Evolutionary conservation across 1,139 yeast genomes (phyloP), one percentile per base, ranked within the genome.

Genomic region (Yarrowia galli): DNA sequence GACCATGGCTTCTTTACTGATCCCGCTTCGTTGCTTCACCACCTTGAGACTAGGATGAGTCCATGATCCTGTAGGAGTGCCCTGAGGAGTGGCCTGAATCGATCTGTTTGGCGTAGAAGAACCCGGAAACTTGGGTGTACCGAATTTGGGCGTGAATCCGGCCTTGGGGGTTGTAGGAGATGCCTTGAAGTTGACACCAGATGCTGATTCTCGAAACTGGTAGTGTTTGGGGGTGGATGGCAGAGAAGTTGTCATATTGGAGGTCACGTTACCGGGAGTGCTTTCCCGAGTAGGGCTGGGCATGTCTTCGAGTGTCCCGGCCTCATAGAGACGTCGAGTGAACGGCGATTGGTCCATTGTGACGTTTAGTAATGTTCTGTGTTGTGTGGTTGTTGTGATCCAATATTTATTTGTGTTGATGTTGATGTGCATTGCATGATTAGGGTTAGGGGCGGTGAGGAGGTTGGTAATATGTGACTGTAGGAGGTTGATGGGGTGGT

Each of bases 61-160:
- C 66, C 66, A 61, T 3, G 43, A 23, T 10, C 66, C 66, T 16
- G 66, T 61, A 16, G 66, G 66, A 20, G 66, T 61, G 22, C 61
- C 61, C 10, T 54, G 61, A 12, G 46, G 46, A 18, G 46, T 38
- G 2, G 23, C 46, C 8, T 40, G 25, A 6, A 25, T 2, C 23
- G 36, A 2, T 15, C 10, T 40, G 25, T 20, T 42, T 22, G 64
- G 64, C 12, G 64, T 58, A 7, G 22, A n/a, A 28, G 32, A 10
- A 7, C 32, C 32, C 32, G 32, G 32, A 28, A 28, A 28, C 32
- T 28, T 28, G 7, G 32, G 32, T 3, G 32, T 28, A 5, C 32
- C 32, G 20, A 56, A 56, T 12, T 54, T 54, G 8, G 61, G 63
- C 13, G 63, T 42, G 25, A 56, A 56, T 1, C 48, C 48, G 22